Evolutionary conservation across 345 rosid genomes (phyloP), one percentile per base, ranked within the genome.

Genomic region (Pelargonium nanum): DNA sequence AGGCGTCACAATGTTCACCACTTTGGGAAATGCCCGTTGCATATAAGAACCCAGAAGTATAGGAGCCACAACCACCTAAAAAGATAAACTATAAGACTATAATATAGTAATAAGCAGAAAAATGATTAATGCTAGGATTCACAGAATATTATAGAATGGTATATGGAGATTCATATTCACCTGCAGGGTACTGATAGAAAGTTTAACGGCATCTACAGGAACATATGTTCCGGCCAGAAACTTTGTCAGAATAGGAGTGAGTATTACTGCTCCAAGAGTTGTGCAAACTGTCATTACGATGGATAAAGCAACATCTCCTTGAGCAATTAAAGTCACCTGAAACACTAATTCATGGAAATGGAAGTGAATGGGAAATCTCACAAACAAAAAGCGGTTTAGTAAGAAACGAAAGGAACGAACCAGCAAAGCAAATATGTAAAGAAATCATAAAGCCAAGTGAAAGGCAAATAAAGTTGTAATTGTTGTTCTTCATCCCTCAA

Each of bases 251-350:
- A 79, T 24, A 53, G 92, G 88, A 56, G 92, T 83, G 64, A 81
- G 83, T 60, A 83, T 23, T 30, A 78, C 85, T 59, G 88, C 85
- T 61, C 82, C 81, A 34, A 79, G 70, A 55, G 85, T 83, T 30
- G 86, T 83, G 75, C 86, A 83, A 20, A 68, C 72, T 20, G 92
- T 86, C 87, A 79, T 76, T 56, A 83, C 77, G 57, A 80, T 74
- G 30, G 92, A 83, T 23, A 83, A 74, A 32, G 84, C 70, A 76
- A 83, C 89, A 65, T 83, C 92, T 61, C 89, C 92, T 68, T 34
- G 80, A 65, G 92, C 85, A 65, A 83, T 75, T 63, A 83, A 73
- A 53, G 89, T 86, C 73, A 80, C 89, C 92, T 83, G 88, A 57
- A 77, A 74, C 53, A 71, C 74, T 72, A 72, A 34, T 72, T 72